Evolutionary conservation across 1,139 yeast genomes (phyloP).

Genomic region (Pneumocystis canis): DNA sequence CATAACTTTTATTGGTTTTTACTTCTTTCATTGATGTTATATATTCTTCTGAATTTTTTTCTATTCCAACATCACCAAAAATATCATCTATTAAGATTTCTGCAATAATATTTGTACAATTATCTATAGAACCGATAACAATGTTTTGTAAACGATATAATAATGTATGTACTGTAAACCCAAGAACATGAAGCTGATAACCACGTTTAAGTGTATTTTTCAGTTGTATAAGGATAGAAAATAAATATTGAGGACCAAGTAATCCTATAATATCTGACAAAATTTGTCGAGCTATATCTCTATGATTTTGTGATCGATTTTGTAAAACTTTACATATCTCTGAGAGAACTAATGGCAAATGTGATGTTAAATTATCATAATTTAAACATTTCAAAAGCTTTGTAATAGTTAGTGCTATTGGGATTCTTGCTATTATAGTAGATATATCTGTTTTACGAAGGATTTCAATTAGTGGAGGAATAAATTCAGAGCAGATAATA

Average conservation of each 20-base stretch:
- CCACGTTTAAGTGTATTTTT: constrained; percentile 72
- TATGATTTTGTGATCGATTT: constrained; percentile 70
- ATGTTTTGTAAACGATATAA: constrained; percentile 36
- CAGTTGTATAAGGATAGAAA: constrained; percentile 63
- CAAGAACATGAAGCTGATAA: constrained; percentile 84
- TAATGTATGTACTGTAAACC: constrained; percentile 69
- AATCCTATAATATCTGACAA: constrained; percentile 48
- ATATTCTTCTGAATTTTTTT: constrained; percentile 89
- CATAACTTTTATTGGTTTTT: constrained; percentile 74
- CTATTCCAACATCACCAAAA: constrained; percentile 86
- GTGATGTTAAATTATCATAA: constrained; percentile 38
- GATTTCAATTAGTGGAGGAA: constrained; percentile 47
- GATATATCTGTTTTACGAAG: constrained; percentile 45
- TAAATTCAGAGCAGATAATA: constrained; percentile 43
- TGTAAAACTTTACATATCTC: constrained; percentile 77
- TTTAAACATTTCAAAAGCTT: constrained; percentile 52
- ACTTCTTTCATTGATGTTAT: constrained; percentile 80
- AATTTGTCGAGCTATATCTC: constrained; percentile 75
- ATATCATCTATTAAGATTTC: constrained; percentile 79
- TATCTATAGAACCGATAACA: constrained; percentile 62
- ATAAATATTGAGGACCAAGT: constrained; percentile 61
- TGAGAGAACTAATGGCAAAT: constrained; percentile 71
- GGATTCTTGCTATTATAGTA: constrained; percentile 61
- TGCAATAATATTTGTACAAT: constrained; percentile 45
- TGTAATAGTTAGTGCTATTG: constrained; percentile 72